phyloP scores from a whole-genome alignment of 1,284 basidiomycete species.

The Xerocomus cyaneibrunnescens region DNA sequence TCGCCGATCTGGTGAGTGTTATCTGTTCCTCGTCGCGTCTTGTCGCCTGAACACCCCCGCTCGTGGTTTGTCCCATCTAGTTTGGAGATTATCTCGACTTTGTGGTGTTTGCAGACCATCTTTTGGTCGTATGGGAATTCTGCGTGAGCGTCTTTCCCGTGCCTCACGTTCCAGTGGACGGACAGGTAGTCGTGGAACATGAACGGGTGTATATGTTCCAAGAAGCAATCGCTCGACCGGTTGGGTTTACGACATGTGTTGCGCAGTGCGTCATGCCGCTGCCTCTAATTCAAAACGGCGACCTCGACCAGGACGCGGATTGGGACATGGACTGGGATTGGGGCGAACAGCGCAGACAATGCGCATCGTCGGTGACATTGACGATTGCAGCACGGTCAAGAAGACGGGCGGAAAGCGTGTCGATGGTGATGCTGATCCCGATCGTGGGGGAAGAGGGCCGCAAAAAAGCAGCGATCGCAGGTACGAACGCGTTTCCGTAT shows the following conservation, averaged over 20 bases:
- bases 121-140: constrained; percentile 30
- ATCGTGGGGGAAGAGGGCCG: constrained; percentile 11
- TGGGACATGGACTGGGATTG: not conserved
- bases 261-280: constrained; percentile 4
- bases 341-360: not conserved
- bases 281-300: no score
- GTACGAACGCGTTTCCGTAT: constrained; percentile 20
- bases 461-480: not conserved
- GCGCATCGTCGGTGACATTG: constrained; percentile 8
- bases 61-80: constrained; percentile 3
- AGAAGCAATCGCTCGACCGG: constrained; percentile 22
- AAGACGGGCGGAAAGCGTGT: constrained; percentile 12
- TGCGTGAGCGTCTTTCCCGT: constrained; percentile 30
- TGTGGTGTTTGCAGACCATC: constrained; percentile 21
- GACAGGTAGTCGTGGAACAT: constrained; percentile 22
- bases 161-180: constrained; percentile 24
- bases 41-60: not conserved
- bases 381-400: constrained; percentile 26
- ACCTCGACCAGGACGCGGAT: not conserved
- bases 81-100: constrained; percentile 29
- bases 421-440: constrained; percentile 29
- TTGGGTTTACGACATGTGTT: constrained; percentile 30
- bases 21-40: not conserved
- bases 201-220: constrained; percentile 30
- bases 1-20: constrained; percentile 23